Evolutionary conservation across 352 stramenopile species (phyloP).

Genomic region (Pythium rishiriense): DNA sequence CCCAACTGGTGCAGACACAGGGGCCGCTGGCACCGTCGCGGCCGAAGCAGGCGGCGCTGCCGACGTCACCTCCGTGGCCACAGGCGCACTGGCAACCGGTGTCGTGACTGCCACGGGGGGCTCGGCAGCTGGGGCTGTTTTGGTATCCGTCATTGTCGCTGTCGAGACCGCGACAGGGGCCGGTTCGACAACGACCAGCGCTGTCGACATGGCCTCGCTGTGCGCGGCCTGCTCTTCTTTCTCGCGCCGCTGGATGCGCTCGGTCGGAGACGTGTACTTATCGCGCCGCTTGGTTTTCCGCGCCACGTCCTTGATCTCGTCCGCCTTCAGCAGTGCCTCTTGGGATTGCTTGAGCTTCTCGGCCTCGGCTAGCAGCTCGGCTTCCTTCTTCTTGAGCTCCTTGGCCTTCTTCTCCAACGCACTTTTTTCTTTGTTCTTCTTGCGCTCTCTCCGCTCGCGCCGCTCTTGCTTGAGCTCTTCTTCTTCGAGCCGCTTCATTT

Average conservation of each 20-base stretch:
- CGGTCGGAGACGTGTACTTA: conserved; percentile 58
- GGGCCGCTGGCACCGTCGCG: too few relatives aligned
- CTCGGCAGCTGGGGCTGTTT: background rate
- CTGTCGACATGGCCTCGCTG: conserved; percentile 36
- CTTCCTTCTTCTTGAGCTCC: conserved; percentile 24
- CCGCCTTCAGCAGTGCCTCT: conserved; percentile 43
- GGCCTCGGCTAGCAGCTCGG: conserved; percentile 15
- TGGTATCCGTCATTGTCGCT: background rate
- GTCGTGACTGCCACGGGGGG: background rate
- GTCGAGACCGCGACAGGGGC: background rate
- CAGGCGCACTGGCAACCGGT: background rate
- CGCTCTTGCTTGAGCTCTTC: conserved; percentile 22
- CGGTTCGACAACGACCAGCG: conserved; percentile 53
- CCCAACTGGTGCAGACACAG: too few relatives aligned
- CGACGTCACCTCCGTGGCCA: background rate
- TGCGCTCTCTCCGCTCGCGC: conserved; percentile 22
- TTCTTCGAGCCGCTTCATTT: conserved; percentile 15
- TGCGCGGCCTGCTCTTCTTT: conserved; percentile 20
- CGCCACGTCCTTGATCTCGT: conserved; percentile 34
- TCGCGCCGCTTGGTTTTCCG: conserved; percentile 53
- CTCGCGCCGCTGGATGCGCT: conserved; percentile 43
- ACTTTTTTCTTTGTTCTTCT: conserved; percentile 26
- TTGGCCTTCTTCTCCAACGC: conserved; percentile 25
- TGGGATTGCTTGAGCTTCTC: conserved; percentile 24
- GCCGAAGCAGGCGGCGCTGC: background rate